phyloP scores from a whole-genome alignment of 306 rosid species.

The Fragaria ananassa region DNA sequence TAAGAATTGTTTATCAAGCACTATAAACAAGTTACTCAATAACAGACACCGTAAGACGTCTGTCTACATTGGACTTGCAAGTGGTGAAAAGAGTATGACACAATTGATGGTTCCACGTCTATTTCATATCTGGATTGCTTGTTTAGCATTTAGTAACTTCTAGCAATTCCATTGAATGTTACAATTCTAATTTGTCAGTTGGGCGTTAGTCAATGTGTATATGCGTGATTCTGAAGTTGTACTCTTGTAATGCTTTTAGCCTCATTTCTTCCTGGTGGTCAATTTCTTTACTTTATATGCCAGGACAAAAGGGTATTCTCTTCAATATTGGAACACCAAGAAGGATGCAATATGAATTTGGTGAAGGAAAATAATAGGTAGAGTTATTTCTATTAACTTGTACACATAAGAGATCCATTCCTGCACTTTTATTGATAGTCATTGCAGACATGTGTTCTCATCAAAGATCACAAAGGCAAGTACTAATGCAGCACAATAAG shows the following conservation, averaged over 20 bases:
- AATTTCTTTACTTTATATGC: slow-evolving; percentile 25
- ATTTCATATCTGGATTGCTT: background rate
- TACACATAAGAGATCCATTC: background rate
- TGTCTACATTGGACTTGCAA: background rate
- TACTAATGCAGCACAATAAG: background rate
- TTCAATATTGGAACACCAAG: slow-evolving; percentile 42
- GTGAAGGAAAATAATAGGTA: slow-evolving; percentile 43
- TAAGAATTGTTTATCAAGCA: background rate
- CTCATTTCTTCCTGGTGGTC: background rate
- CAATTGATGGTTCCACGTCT: background rate
- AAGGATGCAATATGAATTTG: slow-evolving; percentile 30
- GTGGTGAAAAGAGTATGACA: slow-evolving; percentile 5
- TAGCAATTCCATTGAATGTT: background rate
- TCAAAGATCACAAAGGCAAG: background rate
- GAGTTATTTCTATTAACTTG: background rate
- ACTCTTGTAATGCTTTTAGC: slow-evolving; percentile 1
- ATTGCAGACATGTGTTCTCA: background rate
- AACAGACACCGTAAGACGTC: background rate
- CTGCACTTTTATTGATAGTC: background rate
- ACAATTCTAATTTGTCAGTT: background rate
- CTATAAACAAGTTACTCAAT: background rate
- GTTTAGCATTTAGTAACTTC: background rate
- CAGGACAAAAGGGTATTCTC: slow-evolving; percentile 60
- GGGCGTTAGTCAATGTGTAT: background rate
- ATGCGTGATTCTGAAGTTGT: slow-evolving; percentile 12